Evolutionary conservation across 176 grass and related monocot species (phyloP).

Genomic region (Oryza australiensis): DNA sequence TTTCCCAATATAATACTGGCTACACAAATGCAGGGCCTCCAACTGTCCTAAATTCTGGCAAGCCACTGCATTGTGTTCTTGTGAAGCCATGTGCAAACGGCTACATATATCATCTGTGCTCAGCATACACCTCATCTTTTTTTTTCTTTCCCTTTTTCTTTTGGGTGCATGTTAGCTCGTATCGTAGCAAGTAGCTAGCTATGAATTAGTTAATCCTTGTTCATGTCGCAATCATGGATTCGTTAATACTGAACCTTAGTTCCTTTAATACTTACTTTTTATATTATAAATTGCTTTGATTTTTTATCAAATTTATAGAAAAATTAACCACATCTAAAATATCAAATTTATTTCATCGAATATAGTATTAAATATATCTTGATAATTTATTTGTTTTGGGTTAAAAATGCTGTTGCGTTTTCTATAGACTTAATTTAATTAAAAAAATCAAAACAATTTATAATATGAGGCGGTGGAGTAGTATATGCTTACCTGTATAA

Average conservation of each 20-base stretch:
- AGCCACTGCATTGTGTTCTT: not conserved
- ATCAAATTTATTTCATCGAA: no score
- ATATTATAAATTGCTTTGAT: no score
- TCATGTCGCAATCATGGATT: not conserved
- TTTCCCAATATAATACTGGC: not conserved
- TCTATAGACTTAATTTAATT: no score
- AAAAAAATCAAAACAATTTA: no score
- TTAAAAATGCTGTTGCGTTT: no score
- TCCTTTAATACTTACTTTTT: no score
- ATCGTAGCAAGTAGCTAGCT: not conserved
- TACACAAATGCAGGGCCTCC: not conserved
- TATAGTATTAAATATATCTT: no score
- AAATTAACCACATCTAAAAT: no score
- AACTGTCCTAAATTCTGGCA: not conserved
- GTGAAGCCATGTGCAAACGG: constrained; percentile 34
- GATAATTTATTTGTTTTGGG: no score
- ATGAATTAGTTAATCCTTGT: not conserved
- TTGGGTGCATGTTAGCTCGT: not conserved
- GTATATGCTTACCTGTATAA: not conserved
- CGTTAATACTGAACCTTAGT: not conserved
- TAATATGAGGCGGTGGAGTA: no score
- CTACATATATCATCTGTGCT: not conserved
- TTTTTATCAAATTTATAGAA: no score
- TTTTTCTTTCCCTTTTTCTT: no score
- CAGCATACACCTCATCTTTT: not conserved